Evolutionary conservation across 179 eudicot genomes (phyloP).

Genomic region (Heliamphora pulchella): DNA sequence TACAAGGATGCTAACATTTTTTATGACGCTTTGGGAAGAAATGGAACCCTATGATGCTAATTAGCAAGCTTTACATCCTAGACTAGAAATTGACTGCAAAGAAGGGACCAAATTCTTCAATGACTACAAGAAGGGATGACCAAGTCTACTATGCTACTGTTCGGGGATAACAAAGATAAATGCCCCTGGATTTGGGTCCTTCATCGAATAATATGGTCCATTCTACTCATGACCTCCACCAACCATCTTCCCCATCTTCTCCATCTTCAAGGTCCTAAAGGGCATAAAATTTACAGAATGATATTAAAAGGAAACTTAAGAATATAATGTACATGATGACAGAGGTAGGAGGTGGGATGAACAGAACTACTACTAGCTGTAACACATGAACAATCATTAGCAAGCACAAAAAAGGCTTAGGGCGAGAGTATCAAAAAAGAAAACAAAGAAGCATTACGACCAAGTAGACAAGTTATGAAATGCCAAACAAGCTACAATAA

Average conservation of each 20-base stretch:
- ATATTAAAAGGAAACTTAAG: not conserved
- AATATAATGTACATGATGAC: not conserved
- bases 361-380: not conserved
- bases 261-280: not conserved
- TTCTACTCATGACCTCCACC: not conserved
- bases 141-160: not conserved
- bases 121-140: not conserved
- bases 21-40: not conserved
- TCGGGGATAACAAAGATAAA: not conserved
- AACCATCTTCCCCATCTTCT: not conserved
- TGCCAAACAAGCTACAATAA: no score
- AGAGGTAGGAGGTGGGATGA: not conserved
- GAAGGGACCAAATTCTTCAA: not conserved
- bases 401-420: no score
- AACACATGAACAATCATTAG: no score
- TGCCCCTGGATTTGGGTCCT: not conserved
- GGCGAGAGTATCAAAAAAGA: no score
- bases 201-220: not conserved
- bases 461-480: no score
- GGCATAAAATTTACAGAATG: not conserved
- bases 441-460: no score
- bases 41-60: not conserved
- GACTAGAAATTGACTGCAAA: not conserved
- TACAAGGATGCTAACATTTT: not conserved
- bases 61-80: not conserved